Conservation (phyloP, 805 yeast species). For the Myxozyma udenii region DNA sequence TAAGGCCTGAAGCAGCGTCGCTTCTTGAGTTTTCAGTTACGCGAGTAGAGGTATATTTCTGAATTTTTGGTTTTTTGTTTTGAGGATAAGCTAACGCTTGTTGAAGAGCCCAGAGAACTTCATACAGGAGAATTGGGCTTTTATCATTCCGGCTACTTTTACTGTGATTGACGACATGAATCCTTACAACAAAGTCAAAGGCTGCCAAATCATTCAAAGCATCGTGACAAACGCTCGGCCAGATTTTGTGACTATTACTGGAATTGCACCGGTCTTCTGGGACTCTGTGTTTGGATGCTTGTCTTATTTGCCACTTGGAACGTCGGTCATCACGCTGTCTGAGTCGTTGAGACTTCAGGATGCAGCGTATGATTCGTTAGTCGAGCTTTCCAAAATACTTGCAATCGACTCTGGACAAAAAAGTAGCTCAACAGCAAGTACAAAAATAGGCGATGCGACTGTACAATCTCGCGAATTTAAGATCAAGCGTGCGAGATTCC, state of each 20-base stretch:
- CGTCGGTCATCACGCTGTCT: conserved; percentile 12
- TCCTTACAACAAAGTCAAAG: conserved; percentile 16
- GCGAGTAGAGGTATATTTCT: conserved; percentile 1
- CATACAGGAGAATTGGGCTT: conserved; percentile 14
- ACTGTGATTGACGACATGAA: conserved; percentile 14
- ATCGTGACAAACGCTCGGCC: conserved; percentile 4
- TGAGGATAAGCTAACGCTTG: neutral
- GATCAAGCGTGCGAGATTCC: conserved; percentile 5
- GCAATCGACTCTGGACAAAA: conserved; percentile 17
- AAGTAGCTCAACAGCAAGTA: neutral
- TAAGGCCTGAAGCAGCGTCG: conserved; percentile 24
- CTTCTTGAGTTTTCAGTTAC: conserved; percentile 8
- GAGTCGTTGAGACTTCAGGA: conserved; percentile 12
- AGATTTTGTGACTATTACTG: conserved; percentile 20
- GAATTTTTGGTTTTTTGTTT: neutral
- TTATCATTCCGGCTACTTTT: conserved; percentile 20
- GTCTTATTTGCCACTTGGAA: conserved; percentile 23
- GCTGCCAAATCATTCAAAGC: conserved; percentile 3
- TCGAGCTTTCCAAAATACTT: conserved; percentile 9
- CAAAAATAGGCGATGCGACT: neutral
- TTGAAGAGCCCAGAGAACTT: conserved; percentile 5
- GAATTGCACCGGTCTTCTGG: conserved; percentile 24
- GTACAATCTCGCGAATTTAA: neutral
- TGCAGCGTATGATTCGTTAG: conserved; percentile 8
- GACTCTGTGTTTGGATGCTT: conserved; percentile 20